Percentiles rank a stretch among this genome's conserved stretches.
Evolutionary conservation across 1,284 basidiomycete species (phyloP).

Genomic region (Ustilago trichophora): DNA sequence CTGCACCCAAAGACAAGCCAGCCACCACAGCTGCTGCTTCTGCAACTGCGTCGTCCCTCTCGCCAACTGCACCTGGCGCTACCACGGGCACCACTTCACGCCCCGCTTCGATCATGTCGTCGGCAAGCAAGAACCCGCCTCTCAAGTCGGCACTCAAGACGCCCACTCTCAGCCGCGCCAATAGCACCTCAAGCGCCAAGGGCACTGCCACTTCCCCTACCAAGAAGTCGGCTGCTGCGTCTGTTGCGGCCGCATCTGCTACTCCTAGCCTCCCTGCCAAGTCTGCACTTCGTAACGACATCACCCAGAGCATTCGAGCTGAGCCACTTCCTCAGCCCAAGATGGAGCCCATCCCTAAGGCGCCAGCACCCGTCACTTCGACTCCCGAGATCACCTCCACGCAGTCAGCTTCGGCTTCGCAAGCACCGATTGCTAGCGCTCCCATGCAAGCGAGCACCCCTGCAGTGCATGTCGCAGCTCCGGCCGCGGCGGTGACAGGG

Average conservation of each 20-base stretch:
- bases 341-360: conserved; percentile 48
- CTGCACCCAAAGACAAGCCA: conserved; percentile 26
- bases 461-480: background rate
- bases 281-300: conserved; percentile 39
- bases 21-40: conserved; percentile 2
- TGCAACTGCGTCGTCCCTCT: conserved; percentile 4
- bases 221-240: conserved; percentile 22
- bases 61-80: conserved; percentile 1
- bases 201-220: conserved; percentile 14
- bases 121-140: conserved; percentile 48
- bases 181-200: conserved; percentile 35
- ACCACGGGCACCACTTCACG: conserved; percentile 20
- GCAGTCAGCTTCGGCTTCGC: conserved; percentile 2
- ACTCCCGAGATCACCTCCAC: conserved; percentile 17
- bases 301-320: conserved; percentile 35
- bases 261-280: conserved; percentile 12
- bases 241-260: background rate
- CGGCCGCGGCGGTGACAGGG: background rate
- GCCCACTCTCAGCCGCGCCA: conserved; percentile 33
- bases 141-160: conserved; percentile 60
- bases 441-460: background rate
- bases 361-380: conserved; percentile 44
- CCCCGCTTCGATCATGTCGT: conserved; percentile 38
- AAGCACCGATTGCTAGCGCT: background rate
- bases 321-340: conserved; percentile 37